Base-by-base conservation (phyloP, 129 eudicot species). In the Lactuca saligna region DNA sequence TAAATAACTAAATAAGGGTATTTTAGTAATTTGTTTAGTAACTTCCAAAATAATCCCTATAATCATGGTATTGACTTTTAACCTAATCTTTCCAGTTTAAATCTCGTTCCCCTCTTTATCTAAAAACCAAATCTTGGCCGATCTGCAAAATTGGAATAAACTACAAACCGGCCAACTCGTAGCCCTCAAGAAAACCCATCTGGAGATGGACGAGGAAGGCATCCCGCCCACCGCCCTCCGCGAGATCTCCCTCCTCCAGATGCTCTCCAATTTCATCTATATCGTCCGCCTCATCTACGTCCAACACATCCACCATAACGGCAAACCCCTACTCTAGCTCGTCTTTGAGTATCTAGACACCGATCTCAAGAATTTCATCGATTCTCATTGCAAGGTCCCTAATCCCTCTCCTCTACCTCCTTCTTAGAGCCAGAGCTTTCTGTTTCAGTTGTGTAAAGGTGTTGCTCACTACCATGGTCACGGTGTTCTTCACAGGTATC, bases 151-250 rank as follows among this genome's bases (percentile, higher is more conserved):
- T 20, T 20, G 20, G 20, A 20, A 20, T 20, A 20, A 1, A 20
- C 20, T 20, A 20, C 0, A 20, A 20, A 86, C 96, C 0, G 98
- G 98, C 0, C 88, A 89, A 56, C 74, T 92, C 50, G 98, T 92
- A 0, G 98, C 98, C 3, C 72, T 92, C 15, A 92, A 92, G 78
- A 92, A 92, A 65, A 92, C 98, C 2, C 71, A 96, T 0, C 91
- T 92, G 0, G 98, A 92, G 44, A 89, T 92, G 96, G 98, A 92
- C 67, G 98, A 92, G 39, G 98, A 92, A 76, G 98, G 98, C 4
- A 81, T 92, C 1, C 98, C 98, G 0, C 98, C 98, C 0, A 92
- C 96, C 5, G 96, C 98, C 2, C 87, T 92, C 31, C 83, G 98
- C 0, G 98, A 92, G 82, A 84, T 92, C 44, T 89, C 98, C 0